Evolutionary conservation across 2,329 filamentous ascomycete genomes (phyloP).

Genomic region (Rhynchosporium secalis): DNA sequence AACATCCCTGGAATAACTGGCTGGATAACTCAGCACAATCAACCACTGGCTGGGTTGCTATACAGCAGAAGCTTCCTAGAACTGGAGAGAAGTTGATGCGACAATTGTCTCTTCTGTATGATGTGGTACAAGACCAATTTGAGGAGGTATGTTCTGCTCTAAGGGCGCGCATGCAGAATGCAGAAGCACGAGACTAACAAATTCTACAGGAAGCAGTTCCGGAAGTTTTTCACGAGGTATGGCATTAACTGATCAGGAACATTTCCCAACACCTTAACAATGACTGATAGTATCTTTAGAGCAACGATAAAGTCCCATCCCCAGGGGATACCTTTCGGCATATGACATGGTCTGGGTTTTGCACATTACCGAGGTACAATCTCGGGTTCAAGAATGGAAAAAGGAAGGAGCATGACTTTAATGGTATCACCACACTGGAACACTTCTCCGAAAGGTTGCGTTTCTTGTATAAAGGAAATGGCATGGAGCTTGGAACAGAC

Average conservation of each 20-base stretch:
- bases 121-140: conserved; percentile 2
- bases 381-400: neutral
- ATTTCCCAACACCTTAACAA: neutral
- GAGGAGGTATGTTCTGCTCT: neutral
- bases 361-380: neutral
- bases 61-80: conserved; percentile 3
- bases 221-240: neutral
- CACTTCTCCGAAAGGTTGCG: neutral
- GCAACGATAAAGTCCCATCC: neutral
- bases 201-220: neutral
- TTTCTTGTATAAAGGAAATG: neutral
- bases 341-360: conserved; percentile 5
- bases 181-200: neutral
- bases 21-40: conserved; percentile 2
- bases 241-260: neutral
- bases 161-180: neutral
- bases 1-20: conserved; percentile 3
- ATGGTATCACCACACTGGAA: neutral
- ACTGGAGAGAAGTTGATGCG: neutral
- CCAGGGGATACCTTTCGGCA: conserved; percentile 1
- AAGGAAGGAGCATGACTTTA: neutral
- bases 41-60: neutral
- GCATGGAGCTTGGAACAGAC: neutral
- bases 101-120: neutral
- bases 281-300: neutral